phyloP scores from a whole-genome alignment of 1,139 yeast species.

The Petasospora rhodanensis region DNA sequence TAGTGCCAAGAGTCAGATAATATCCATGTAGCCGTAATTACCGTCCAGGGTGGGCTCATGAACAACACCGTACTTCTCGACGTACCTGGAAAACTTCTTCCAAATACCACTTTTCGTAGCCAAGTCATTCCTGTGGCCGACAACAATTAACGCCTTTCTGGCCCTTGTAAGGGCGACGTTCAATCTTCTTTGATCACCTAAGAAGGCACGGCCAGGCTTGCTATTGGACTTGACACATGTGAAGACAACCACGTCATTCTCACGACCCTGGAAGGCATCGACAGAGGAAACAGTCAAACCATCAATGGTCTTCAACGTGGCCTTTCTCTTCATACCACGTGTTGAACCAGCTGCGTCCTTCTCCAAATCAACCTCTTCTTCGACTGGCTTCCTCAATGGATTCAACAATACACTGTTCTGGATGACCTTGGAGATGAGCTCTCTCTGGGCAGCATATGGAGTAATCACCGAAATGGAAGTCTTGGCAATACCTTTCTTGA shows the following conservation, averaged over 20 bases:
- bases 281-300: too few relatives aligned
- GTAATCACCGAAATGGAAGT: slow-evolving; percentile 61
- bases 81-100: slow-evolving; percentile 54
- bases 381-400: slow-evolving; percentile 44
- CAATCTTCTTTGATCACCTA: too few relatives aligned
- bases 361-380: slow-evolving; percentile 41
- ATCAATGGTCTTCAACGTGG: slow-evolving; percentile 55
- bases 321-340: slow-evolving; percentile 41
- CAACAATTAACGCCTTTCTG: slow-evolving; percentile 47
- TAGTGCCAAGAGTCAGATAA: too few relatives aligned
- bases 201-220: too few relatives aligned
- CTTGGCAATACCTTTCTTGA: slow-evolving; percentile 46
- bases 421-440: slow-evolving; percentile 46
- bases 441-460: slow-evolving; percentile 71
- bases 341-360: too few relatives aligned
- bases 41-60: too few relatives aligned
- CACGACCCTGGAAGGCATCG: too few relatives aligned
- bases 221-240: too few relatives aligned
- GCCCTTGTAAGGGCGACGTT: slow-evolving; percentile 65
- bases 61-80: too few relatives aligned
- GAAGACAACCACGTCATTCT: too few relatives aligned
- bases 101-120: slow-evolving; percentile 45
- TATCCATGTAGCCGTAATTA: too few relatives aligned
- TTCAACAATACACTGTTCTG: slow-evolving; percentile 50
- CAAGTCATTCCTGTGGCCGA: slow-evolving; percentile 39